Base-by-base conservation (phyloP, 1,284 basidiomycete genomes). In the Cutaneotrichosporon sp. region DNA sequence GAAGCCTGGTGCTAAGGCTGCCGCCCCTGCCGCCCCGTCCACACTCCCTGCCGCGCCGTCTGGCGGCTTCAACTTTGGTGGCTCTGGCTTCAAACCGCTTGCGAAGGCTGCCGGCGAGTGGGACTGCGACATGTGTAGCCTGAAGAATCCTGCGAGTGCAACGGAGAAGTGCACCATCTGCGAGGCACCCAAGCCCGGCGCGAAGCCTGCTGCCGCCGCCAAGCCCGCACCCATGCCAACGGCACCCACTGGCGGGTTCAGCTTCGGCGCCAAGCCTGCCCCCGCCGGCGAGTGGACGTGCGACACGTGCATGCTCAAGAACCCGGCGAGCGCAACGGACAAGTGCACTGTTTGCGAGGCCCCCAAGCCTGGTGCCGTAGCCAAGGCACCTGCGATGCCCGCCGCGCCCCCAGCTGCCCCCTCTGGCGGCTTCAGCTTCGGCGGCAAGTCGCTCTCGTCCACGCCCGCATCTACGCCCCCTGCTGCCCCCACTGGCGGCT, bases 311-410 rank as follows among this genome's bases (percentile, higher is more conserved):
- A 79, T 77, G 73, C 67, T 85, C 34, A 72, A 79, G 52, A 87
- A 85, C 66, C 75, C 82, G 5, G 79, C 73, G 11, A 73, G 72
- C 10, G 82, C 80, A 4, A 80, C 70, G 43, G 72, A 73, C 47
- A 84, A 85, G 69, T 87, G 86, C 68, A 79, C 76, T 0, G 65
- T 84, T 31, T 88, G 87, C 61, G 85, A 86, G 47, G 66, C 80
- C 2, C 80, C 82, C 0, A 73, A 78, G 25, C 74, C 72, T 36
- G 69, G 57, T 1, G 54, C 49, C 0, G 52, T 62, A n/a, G 16
- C 62, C 4, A 56, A 61, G 27, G n/a, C 62, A 1, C 47, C 53
- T 0, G 27, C 27, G 6, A 54, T 54, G 52, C 31, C 51, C 8
- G 27, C 42, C 10, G 16, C 51, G 13, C n/a, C 52, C 14, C 51